Percentiles rank a stretch among this genome's conserved stretches.
These are phyloP conservation scores for Pseudonitzschia pungens DNA, from an alignment of 108 stramenopile genomes.

Conservation along the genomic window DNA sequence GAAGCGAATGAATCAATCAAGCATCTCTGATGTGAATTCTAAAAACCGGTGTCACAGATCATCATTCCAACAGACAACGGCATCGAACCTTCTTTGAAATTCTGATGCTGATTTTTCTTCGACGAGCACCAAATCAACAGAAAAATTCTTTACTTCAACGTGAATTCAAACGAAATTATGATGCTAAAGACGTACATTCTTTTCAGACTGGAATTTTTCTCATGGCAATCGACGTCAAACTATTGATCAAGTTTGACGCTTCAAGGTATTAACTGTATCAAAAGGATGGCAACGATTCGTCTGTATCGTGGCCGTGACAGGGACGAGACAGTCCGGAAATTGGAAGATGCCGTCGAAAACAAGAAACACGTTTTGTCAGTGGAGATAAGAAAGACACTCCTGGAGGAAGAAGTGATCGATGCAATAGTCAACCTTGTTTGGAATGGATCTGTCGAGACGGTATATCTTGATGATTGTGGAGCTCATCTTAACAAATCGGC, in stretches of 20 bases:
- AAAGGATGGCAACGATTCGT: slow-evolving; percentile 22
- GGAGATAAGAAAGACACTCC: slow-evolving; percentile 22
- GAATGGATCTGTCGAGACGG: slow-evolving; percentile 8
- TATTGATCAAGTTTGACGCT: background rate
- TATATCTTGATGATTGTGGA: slow-evolving; percentile 28
- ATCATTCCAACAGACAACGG: background rate
- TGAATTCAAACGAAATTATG: no score
- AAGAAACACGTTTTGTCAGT: slow-evolving; percentile 4
- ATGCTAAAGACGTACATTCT: no score
- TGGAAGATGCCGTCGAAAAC: background rate
- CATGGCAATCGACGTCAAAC: background rate
- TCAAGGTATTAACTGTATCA: background rate
- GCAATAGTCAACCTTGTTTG: slow-evolving; percentile 19
- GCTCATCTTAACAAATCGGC: slow-evolving; percentile 10
- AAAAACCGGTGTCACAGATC: background rate
- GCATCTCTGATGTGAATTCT: background rate
- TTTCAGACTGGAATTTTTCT: no score
- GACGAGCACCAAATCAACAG: background rate
- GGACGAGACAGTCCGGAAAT: slow-evolving; percentile 12
- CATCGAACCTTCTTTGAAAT: background rate
- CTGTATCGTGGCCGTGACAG: slow-evolving; percentile 25
- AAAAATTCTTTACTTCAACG: no score
- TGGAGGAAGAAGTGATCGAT: slow-evolving; percentile 24
- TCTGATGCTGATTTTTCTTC: background rate
- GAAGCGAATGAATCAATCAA: background rate